Evolutionary conservation across 2,329 filamentous ascomycete genomes (phyloP).

Genomic region (Botrytis paeoniae): DNA sequence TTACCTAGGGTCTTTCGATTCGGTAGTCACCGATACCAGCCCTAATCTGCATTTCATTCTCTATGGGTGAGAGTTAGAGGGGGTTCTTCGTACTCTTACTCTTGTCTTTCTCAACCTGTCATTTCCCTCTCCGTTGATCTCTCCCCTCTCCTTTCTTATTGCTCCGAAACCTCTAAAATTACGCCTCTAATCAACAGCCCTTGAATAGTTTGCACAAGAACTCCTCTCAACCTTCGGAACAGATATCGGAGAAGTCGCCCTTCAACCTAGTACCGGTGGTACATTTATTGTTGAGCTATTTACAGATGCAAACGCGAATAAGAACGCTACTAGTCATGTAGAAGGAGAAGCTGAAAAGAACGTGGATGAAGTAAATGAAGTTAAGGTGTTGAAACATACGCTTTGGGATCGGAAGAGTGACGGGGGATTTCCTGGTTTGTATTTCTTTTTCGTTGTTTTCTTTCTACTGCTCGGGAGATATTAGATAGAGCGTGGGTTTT

Average conservation of each 20-base stretch:
- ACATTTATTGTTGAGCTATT: constrained; percentile 73
- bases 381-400: constrained; percentile 47
- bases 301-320: constrained; percentile 28
- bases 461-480: neutral
- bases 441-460: neutral
- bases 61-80: neutral
- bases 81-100: neutral
- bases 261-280: constrained; percentile 82
- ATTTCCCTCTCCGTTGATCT: neutral
- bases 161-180: neutral
- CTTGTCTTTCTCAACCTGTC: neutral
- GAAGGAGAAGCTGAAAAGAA: neutral
- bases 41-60: neutral
- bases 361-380: constrained; percentile 24
- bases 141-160: neutral
- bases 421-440: constrained; percentile 76
- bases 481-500: neutral
- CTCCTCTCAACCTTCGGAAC: constrained; percentile 89
- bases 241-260: constrained; percentile 78
- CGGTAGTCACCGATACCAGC: neutral
- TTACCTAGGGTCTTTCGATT: neutral
- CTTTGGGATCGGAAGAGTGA: constrained; percentile 88
- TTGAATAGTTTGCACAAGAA: constrained; percentile 79
- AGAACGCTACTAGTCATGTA: neutral
- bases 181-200: neutral